Evolutionary conservation across 345 rosid species (phyloP).

Genomic region (Cochlearia excelsa): DNA sequence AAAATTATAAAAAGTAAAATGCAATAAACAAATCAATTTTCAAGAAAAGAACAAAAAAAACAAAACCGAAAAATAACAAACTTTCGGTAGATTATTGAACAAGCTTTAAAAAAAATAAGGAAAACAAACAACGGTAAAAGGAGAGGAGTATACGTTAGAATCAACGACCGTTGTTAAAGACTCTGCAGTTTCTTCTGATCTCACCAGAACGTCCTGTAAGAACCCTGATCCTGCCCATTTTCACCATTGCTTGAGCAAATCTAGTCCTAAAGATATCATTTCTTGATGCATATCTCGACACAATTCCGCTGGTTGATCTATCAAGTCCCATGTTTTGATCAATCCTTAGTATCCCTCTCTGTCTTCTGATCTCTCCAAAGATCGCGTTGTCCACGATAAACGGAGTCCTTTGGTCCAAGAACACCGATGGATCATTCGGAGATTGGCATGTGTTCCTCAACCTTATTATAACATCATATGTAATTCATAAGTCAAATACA

Average conservation of each 20-base stretch:
- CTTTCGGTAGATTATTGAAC: too few relatives aligned
- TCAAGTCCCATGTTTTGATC: slow-evolving; percentile 54
- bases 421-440: slow-evolving; percentile 46
- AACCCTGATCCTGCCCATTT: slow-evolving; percentile 50
- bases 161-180: slow-evolving; percentile 37
- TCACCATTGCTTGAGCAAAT: slow-evolving; percentile 60
- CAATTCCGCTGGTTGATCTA: slow-evolving; percentile 38
- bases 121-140: too few relatives aligned
- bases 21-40: too few relatives aligned
- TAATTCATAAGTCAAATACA: too few relatives aligned
- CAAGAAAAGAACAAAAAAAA: too few relatives aligned
- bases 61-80: too few relatives aligned
- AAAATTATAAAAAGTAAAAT: too few relatives aligned
- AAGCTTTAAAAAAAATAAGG: too few relatives aligned
- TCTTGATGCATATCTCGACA: slow-evolving; percentile 41
- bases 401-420: slow-evolving; percentile 57
- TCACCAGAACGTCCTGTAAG: slow-evolving; percentile 60
- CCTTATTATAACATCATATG: background rate
- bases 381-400: slow-evolving; percentile 47
- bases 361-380: slow-evolving; percentile 43
- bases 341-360: slow-evolving; percentile 52
- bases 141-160: background rate
- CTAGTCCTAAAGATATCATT: slow-evolving; percentile 34
- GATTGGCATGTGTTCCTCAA: slow-evolving; percentile 40
- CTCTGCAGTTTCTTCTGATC: slow-evolving; percentile 58